phyloP scores from a whole-genome alignment of 805 yeast genomes.

The Candida pseudoglaebosa region DNA sequence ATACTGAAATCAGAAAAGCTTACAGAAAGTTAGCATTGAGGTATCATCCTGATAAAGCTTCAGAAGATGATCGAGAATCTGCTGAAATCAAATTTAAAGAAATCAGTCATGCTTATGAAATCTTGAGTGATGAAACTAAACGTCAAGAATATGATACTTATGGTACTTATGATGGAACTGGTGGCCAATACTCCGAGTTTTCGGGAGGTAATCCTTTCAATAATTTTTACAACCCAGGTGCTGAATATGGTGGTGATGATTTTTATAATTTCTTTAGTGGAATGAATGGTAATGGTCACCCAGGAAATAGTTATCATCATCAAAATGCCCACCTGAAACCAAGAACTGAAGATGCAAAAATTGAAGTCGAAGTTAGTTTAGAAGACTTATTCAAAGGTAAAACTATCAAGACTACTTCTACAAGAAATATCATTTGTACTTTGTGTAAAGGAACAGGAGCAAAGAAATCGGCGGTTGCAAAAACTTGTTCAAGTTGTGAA shows the following conservation, averaged over 20 bases:
- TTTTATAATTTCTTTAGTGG: constrained; percentile 65
- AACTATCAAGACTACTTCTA: constrained; percentile 65
- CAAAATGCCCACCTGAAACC: constrained; percentile 19
- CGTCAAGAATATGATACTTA: constrained; percentile 57
- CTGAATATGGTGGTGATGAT: constrained; percentile 64
- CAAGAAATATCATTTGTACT: constrained; percentile 69
- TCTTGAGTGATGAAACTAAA: constrained; percentile 64
- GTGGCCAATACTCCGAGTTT: constrained; percentile 13
- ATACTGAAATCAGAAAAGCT: constrained; percentile 74
- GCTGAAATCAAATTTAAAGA: constrained; percentile 83
- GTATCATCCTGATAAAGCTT: constrained; percentile 87
- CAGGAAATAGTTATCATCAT: constrained; percentile 13
- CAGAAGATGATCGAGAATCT: constrained; percentile 58
- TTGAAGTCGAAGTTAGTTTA: constrained; percentile 60
- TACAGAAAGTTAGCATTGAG: constrained; percentile 78
- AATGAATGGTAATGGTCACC: constrained; percentile 27
- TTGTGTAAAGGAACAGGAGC: constrained; percentile 78
- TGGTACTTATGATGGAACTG: constrained; percentile 39
- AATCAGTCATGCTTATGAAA: constrained; percentile 81
- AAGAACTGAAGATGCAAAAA: constrained; percentile 63
- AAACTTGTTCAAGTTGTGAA: constrained; percentile 61
- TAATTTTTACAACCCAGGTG: constrained; percentile 31
- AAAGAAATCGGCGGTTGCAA: constrained; percentile 50
- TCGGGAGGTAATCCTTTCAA: constrained; percentile 35
- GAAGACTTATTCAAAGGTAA: constrained; percentile 81